A percentile compares a stretch with the other conserved stretches of the same genome.
Conservation (phyloP, 2,329 filamentous ascomycete genomes). For the Xylaria hypoxylon region DNA sequence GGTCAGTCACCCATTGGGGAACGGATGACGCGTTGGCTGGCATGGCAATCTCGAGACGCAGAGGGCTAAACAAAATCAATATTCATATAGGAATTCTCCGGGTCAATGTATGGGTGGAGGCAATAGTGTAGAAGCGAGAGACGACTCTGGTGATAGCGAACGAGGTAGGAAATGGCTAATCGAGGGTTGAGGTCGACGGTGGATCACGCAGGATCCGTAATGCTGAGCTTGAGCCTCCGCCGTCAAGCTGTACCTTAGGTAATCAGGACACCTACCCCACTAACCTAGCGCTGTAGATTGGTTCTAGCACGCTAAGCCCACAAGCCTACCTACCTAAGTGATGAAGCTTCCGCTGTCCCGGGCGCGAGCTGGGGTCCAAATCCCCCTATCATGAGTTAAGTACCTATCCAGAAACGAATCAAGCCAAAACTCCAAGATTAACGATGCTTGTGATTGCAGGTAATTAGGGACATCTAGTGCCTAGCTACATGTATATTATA, state of each 20-base stretch:
- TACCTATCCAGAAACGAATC: neutral
- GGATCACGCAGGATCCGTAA: constrained; percentile 17
- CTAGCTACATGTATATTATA: no score
- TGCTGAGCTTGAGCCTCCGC: constrained; percentile 1
- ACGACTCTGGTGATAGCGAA: neutral
- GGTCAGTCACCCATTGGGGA: constrained; percentile 86
- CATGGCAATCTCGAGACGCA: constrained; percentile 31
- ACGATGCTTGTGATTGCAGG: neutral
- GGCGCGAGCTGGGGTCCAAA: no score
- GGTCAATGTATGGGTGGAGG: neutral
- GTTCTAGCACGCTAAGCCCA: no score
- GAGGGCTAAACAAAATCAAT: no score
- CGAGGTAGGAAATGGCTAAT: neutral
- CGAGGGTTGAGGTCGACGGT: constrained; percentile 21
- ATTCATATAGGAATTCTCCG: neutral
- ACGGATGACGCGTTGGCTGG: constrained; percentile 53
- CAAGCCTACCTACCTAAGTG: no score
- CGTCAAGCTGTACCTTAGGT: constrained; percentile 12
- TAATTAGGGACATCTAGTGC: neutral
- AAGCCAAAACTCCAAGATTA: neutral
- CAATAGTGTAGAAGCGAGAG: neutral
- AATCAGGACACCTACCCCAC: constrained; percentile 11
- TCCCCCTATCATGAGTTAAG: no score
- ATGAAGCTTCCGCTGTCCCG: constrained; percentile 2
- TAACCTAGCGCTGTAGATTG: constrained; percentile 1